Base-by-base conservation (phyloP, 495 filamentous ascomycete genomes). In the Lepidopterella palustris region DNA sequence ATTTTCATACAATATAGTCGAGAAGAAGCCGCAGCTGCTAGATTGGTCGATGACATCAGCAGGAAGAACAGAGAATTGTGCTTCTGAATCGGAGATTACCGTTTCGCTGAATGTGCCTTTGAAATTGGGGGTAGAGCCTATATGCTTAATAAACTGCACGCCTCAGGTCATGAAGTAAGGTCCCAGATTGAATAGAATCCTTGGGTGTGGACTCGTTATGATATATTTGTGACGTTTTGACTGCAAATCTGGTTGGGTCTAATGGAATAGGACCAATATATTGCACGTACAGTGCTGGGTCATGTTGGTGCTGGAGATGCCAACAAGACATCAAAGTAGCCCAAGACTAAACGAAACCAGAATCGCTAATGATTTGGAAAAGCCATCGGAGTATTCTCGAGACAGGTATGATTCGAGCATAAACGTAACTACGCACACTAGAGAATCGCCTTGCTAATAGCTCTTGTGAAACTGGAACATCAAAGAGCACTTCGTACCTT, bases 21-120 rank as follows among this genome's bases (percentile, higher is more conserved):
- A 15, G 80, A 84, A 0, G 82, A 81, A 0, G 84, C 81, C 4
- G 73, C 73, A 35, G 78, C 68, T 26, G 69, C 75, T 55, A 74
- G 68, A 53, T 62, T 73, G 71, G 40, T 72, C 71, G 10, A 72
- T 35, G 25, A 76, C 60, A n/a, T 70, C 74, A 8, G 74, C 78
- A 20, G 76, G 74, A 11, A 80, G 69, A 6, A 74, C 68, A 8
- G 68, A 68, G 59, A 67, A 78, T 2, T 62, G 55, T 0, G 70
- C 75, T 49, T 70, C 58, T 1, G 50, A 11, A 23, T 67, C 68
- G n/a, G 64, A 51, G 23, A 68, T 66, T 1, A 72, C 53, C 11
- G 71, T 69, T 47, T 74, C 71, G 21, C 72, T 79, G 67, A 82
- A 82, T 11, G 74, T 73, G 26, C 72, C 76, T 15, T 72, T 63